Evolutionary conservation across 2,329 filamentous ascomycete genomes (phyloP).

Genomic region (Apiospora kogelbergensis): DNA sequence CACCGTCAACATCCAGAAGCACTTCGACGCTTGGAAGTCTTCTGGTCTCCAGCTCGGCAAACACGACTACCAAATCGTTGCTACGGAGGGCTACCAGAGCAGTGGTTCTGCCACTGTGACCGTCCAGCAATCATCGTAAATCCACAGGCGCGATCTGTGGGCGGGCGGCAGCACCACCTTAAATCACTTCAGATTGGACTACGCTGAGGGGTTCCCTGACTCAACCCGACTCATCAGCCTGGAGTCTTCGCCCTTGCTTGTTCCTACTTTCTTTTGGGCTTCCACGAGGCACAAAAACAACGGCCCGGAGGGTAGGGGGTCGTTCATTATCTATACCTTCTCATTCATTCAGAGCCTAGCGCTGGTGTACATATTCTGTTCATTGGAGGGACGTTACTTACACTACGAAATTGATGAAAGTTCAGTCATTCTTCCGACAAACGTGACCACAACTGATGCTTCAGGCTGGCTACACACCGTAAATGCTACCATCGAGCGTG

Average conservation of each 20-base stretch:
- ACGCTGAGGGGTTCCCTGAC: not conserved
- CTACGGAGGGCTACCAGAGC: constrained; percentile 15
- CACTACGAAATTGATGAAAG: not conserved
- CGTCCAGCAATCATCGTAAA: constrained; percentile 5
- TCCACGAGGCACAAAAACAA: not conserved
- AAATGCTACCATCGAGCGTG: not conserved
- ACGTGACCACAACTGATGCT: not conserved
- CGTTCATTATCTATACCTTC: not conserved
- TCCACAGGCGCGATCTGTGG: not conserved
- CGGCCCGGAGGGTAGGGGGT: not conserved
- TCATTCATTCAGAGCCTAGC: not conserved
- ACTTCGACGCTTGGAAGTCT: constrained; percentile 34
- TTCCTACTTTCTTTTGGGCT: not conserved
- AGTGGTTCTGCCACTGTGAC: constrained; percentile 13
- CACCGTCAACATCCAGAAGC: constrained; percentile 33
- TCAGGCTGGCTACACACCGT: not conserved
- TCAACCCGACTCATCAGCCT: not conserved
- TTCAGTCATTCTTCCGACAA: not conserved
- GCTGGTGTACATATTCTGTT: not conserved
- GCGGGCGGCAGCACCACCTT: not conserved
- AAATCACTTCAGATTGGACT: not conserved
- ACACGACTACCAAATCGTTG: constrained; percentile 35
- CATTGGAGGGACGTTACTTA: not conserved
- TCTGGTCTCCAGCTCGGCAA: constrained; percentile 32
- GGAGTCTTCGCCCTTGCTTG: not conserved